Base-by-base conservation (phyloP, 78 protist genomes). In the Dictyostelium citrinum region DNA sequence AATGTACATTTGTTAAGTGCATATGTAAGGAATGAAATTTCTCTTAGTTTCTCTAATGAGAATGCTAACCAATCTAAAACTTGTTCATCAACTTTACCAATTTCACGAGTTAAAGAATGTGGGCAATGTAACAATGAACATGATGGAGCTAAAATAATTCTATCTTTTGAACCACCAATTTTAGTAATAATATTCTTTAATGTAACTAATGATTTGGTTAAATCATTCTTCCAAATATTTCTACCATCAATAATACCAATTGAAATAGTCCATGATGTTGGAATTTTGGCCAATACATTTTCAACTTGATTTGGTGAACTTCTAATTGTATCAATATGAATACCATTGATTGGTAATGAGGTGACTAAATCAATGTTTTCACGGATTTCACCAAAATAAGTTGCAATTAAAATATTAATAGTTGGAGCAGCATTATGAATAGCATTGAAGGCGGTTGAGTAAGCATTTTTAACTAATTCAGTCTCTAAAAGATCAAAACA, bases 51-150 rank as follows among this genome's bases (percentile, higher is more conserved):
- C 70, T 97, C 95, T 2, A 39, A 27, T 3, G 97, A 93, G 12
- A 97, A 97, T 14, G 96, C 45, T 6, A 97, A 58, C 97, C 96
- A 91, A 35, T 90, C 93, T 68, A 85, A 39, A n/a, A 96, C 70
- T 61, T 93, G 91, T 9, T 61, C 1, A 8, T 27, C 17, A 8
- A 85, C 77, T 43, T 67, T 78, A 7, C 78, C 61, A 17, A n/a
- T 24, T 55, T 96, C 97, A 22, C 35, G 55, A 10, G 45, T 58
- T 43, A 92, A 33, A 1, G 90, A 70, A 41, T 82, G 74, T 68
- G 98, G 98, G 17, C 78, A 33, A 68, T 93, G 96, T 41, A 93
- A 78, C 22, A 97, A 39, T 37, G 96, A 92, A 68, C 97, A 95
- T 46, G 95, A 90, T 81, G 96, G 88, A 7, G 95, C 86, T 16